phyloP scores from a whole-genome alignment of 192 early-diverging fungal genomes.

The Backusella morwellensis region DNA sequence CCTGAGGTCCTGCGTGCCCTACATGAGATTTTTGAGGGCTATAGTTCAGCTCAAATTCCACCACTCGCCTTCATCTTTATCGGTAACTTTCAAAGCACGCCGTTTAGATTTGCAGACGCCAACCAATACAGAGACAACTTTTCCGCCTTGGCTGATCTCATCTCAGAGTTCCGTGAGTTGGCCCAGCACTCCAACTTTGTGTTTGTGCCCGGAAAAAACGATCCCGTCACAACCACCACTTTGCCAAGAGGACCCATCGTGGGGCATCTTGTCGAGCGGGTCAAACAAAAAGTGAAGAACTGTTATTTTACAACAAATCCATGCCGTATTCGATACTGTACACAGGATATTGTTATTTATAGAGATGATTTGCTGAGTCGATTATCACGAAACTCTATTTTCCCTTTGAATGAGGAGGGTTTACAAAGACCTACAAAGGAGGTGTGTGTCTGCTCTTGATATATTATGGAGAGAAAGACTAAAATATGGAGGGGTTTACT shows the following conservation, averaged over 20 bases:
- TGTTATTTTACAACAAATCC: constrained; percentile 78
- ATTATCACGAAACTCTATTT: constrained; percentile 65
- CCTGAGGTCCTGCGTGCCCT: constrained; percentile 76
- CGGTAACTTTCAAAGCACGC: constrained; percentile 82
- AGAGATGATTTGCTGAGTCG: constrained; percentile 81
- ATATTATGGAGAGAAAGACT: not conserved
- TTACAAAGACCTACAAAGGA: constrained; percentile 23
- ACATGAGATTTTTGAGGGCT: constrained; percentile 71
- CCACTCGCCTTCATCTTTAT: constrained; percentile 79
- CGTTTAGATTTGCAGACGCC: constrained; percentile 63
- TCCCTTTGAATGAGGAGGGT: constrained; percentile 3
- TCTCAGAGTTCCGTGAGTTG: constrained; percentile 63
- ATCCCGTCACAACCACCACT: constrained; percentile 76
- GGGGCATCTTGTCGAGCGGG: constrained; percentile 60
- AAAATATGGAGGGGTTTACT: not conserved
- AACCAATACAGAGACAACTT: constrained; percentile 59
- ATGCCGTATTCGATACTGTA: constrained; percentile 87
- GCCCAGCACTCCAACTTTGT: constrained; percentile 69
- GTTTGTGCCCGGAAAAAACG: constrained; percentile 87
- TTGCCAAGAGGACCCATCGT: constrained; percentile 78
- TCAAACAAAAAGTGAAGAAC: constrained; percentile 56
- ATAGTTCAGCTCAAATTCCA: constrained; percentile 60
- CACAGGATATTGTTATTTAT: constrained; percentile 89
- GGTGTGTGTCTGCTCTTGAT: constrained; percentile 2
- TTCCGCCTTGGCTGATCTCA: constrained; percentile 61